These are phyloP conservation scores for Chlamydomonas applanata DNA, from an alignment of 139 green algal genomes.

Conservation along the genomic window DNA sequence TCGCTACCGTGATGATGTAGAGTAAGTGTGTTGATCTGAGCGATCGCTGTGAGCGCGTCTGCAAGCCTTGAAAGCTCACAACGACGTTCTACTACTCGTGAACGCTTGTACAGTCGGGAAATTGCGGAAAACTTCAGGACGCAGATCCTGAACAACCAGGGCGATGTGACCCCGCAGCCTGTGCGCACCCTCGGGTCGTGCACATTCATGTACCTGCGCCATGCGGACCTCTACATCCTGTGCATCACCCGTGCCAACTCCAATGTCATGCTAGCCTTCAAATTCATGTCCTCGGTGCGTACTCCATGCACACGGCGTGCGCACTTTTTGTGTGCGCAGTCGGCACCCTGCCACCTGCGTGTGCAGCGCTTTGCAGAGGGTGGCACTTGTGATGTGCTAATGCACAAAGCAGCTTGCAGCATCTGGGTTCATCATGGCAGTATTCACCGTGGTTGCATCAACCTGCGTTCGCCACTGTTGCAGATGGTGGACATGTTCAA, in stretches of 20 bases:
- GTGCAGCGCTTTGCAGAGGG: neutral
- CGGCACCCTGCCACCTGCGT: too few species aligned
- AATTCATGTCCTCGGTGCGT: slow-evolving; percentile 85
- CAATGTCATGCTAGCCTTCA: slow-evolving; percentile 90
- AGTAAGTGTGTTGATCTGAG: slow-evolving; percentile 54
- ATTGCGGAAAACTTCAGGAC: slow-evolving; percentile 86
- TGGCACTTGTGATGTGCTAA: too few species aligned
- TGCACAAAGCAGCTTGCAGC: neutral
- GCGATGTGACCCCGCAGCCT: slow-evolving; percentile 51
- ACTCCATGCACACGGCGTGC: neutral
- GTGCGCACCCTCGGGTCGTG: slow-evolving; percentile 76
- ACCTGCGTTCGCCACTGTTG: neutral
- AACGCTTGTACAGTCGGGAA: slow-evolving; percentile 55
- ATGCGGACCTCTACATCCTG: slow-evolving; percentile 91
- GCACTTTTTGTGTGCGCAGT: too few species aligned
- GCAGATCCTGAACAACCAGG: slow-evolving; percentile 82
- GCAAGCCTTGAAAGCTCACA: neutral
- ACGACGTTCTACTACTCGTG: neutral
- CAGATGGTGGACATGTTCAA: slow-evolving; percentile 81
- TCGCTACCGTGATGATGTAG: slow-evolving; percentile 90
- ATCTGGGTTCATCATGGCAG: neutral
- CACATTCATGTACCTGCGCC: slow-evolving; percentile 86
- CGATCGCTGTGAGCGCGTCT: neutral
- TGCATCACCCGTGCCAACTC: slow-evolving; percentile 85
- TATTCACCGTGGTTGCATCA: too few species aligned